Percentiles rank a stretch among this genome's conserved stretches.
Evolutionary conservation across 257 asterid genomes (phyloP).

Genomic region (Catharanthus roseus): DNA sequence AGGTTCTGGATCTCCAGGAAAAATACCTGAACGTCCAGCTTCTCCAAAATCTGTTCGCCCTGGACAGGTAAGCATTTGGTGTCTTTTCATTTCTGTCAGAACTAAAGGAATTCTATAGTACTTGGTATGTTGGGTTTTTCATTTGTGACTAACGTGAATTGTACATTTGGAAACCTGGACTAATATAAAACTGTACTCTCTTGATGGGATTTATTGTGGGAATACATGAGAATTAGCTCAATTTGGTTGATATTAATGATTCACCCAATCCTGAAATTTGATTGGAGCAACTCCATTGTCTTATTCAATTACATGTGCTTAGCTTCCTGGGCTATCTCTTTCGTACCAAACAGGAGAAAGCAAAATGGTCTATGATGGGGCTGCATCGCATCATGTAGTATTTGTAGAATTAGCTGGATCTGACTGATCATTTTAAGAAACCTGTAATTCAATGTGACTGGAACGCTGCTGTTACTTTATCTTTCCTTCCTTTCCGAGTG

Average conservation of each 20-base stretch:
- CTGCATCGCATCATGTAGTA: not conserved
- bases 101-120: not conserved
- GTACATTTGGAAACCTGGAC: not conserved
- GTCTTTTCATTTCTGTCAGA: constrained; percentile 5
- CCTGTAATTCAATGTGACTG: not conserved
- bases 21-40: constrained; percentile 50
- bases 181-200: not conserved
- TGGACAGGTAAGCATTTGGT: constrained; percentile 62
- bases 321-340: not conserved
- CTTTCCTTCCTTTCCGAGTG: not conserved
- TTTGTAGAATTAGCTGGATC: not conserved
- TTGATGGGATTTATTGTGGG: not conserved
- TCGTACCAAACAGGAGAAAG: not conserved
- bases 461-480: not conserved
- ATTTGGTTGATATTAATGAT: not conserved
- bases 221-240: not conserved
- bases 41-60: constrained; percentile 97
- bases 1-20: constrained; percentile 54
- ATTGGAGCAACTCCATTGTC: not conserved
- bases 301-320: not conserved
- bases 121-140: not conserved
- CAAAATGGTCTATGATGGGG: no score
- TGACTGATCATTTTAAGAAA: not conserved
- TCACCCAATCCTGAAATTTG: not conserved
- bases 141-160: not conserved